A percentile compares a stretch with the other conserved stretches of the same genome.
These are phyloP conservation scores for Agapanthus africanus DNA, from an alignment of 106 monocot species.

Conservation along the genomic window DNA sequence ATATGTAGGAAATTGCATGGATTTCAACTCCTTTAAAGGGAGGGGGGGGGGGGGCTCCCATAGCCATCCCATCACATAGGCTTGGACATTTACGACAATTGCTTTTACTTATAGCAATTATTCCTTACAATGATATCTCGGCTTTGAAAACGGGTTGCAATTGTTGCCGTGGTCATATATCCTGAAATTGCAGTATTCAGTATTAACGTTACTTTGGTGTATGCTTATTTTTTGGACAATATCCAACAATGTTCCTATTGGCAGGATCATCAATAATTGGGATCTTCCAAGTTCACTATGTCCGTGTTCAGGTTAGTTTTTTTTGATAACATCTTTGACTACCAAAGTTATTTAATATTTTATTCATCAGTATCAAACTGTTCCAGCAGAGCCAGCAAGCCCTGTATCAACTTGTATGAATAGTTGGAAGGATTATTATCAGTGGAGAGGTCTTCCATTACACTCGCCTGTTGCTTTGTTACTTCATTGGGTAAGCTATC, in stretches of 20 bases:
- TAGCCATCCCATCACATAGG: too few species aligned
- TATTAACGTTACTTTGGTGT: too few species aligned
- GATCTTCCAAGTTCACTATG: constrained; percentile 58
- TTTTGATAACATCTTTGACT: constrained; percentile 1
- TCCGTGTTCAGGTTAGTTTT: constrained; percentile 63
- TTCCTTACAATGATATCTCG: too few species aligned
- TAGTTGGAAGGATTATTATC: constrained; percentile 80
- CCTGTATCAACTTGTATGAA: constrained; percentile 26
- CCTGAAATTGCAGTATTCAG: too few species aligned
- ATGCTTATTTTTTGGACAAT: too few species aligned
- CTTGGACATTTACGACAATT: background rate
- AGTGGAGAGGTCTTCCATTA: constrained; percentile 75
- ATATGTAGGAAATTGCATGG: background rate
- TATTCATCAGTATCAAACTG: background rate
- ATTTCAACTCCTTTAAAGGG: background rate
- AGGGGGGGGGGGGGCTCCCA: too few species aligned
- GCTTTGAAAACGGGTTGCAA: too few species aligned
- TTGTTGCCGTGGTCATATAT: too few species aligned
- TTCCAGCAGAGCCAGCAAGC: constrained; percentile 36
- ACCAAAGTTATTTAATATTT: background rate
- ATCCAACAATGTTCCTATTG: constrained; percentile 3
- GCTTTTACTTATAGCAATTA: too few species aligned
- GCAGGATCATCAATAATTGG: constrained; percentile 51
- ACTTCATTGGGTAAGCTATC: constrained; percentile 79
- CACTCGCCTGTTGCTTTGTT: constrained; percentile 71